phyloP scores from a whole-genome alignment of 345 rosid species.

The sweet orange (Citrus sinensis) region DVS_A1.0 CM039161.1:19435001-19435500 shows the following conservation, averaged over 20 bases:
- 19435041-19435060: constrained; percentile 18
- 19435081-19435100: constrained; percentile 73
- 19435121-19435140: constrained; percentile 69
- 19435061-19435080: constrained; percentile 63
- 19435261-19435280: constrained; percentile 3
- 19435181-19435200: constrained; percentile 54
- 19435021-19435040: not conserved
- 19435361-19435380: constrained; percentile 94
- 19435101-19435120: constrained; percentile 62
- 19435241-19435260: constrained; percentile 55
- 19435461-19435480: constrained; percentile 80
- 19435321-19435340: not conserved
- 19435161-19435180: constrained; percentile 36
- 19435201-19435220: constrained; percentile 60
- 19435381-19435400: constrained; percentile 57
- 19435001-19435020: constrained; percentile 4
- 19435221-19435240: constrained; percentile 77
- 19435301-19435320: not conserved
- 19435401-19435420: constrained; percentile 53
- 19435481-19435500: constrained; percentile 82
- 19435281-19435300: not conserved
- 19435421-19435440: constrained; percentile 57
- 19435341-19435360: constrained; percentile 17
- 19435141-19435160: constrained; percentile 66
- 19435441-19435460: constrained; percentile 78